Evolutionary conservation across 768 basidiomycete genomes (phyloP).

Genomic region (Lentinula sp.): DNA sequence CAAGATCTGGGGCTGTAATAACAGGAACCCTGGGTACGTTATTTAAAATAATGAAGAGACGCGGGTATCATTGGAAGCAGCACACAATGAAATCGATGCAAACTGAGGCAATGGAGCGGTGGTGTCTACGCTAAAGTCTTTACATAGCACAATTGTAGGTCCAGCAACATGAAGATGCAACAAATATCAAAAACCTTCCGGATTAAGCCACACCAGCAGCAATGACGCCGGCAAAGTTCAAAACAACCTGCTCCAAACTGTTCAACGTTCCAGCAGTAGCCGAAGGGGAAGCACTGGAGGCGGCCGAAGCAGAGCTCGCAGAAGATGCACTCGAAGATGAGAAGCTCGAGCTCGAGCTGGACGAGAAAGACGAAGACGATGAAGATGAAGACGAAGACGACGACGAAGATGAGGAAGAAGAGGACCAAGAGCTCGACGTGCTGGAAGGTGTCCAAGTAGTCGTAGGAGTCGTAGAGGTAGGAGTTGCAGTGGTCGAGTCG

Average conservation of each 20-base stretch:
- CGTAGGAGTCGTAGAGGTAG: constrained; percentile 7
- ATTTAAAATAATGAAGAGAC: neutral
- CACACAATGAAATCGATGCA: neutral
- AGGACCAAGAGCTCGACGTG: neutral
- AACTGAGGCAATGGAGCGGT: neutral
- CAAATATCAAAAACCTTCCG: neutral
- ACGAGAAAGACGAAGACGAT: neutral
- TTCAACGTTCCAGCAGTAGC: constrained; percentile 2
- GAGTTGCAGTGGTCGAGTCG: constrained; percentile 16
- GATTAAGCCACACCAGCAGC: constrained; percentile 1
- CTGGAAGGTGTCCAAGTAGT: neutral
- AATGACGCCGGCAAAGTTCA: constrained; percentile 4
- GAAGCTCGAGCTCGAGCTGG: constrained; percentile 1
- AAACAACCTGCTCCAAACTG: constrained; percentile 4
- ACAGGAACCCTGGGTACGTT: neutral
- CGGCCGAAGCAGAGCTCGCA: neutral
- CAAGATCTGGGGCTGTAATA: neutral
- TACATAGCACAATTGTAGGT: neutral
- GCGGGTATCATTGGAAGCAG: constrained; percentile 2
- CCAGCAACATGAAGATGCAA: neutral
- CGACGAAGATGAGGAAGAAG: neutral
- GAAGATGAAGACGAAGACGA: neutral
- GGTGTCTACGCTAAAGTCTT: neutral
- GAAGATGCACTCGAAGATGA: neutral
- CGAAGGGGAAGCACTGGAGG: constrained; percentile 3